Percentiles rank a stretch among this genome's conserved stretches.
Evolutionary conservation across 1,139 yeast species (phyloP).

Genomic region (Protomyces arabidopsidicola): DNA sequence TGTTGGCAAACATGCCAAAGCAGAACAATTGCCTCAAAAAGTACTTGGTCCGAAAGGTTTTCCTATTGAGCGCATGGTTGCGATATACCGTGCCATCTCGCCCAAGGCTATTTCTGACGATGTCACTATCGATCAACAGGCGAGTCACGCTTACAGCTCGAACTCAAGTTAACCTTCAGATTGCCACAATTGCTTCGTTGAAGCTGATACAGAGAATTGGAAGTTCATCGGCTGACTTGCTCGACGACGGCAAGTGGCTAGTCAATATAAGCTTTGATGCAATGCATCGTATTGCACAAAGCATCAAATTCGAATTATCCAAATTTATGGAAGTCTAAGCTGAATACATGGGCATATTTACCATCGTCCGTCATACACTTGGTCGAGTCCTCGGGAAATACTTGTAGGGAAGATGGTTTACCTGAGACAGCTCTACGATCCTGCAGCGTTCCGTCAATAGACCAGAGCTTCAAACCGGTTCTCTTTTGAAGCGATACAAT

Average conservation of each 20-base stretch:
- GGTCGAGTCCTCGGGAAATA: conserved; percentile 34
- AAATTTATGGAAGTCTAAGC: conserved; percentile 45
- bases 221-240: conserved; percentile 49
- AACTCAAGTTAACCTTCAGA: conserved; percentile 36
- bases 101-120: conserved; percentile 41
- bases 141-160: not conserved
- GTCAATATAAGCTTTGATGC: conserved; percentile 56
- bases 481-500: conserved; percentile 18
- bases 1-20: conserved; percentile 5
- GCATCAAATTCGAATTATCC: conserved; percentile 52
- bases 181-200: conserved; percentile 56
- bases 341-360: conserved; percentile 47
- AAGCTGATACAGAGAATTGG: conserved; percentile 47
- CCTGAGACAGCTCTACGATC: too few relatives aligned
- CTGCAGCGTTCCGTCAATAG: conserved; percentile 1
- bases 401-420: too few relatives aligned
- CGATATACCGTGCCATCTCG: conserved; percentile 57
- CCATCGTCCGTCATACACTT: conserved; percentile 49
- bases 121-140: conserved; percentile 50
- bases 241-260: conserved; percentile 62
- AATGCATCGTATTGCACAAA: conserved; percentile 50
- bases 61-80: conserved; percentile 63
- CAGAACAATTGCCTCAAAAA: conserved; percentile 18
- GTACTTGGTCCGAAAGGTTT: conserved; percentile 55
- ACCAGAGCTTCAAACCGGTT: conserved; percentile 4